phyloP scores from a whole-genome alignment of 257 asterid species.

The Eucommia ulmoides region DNA sequence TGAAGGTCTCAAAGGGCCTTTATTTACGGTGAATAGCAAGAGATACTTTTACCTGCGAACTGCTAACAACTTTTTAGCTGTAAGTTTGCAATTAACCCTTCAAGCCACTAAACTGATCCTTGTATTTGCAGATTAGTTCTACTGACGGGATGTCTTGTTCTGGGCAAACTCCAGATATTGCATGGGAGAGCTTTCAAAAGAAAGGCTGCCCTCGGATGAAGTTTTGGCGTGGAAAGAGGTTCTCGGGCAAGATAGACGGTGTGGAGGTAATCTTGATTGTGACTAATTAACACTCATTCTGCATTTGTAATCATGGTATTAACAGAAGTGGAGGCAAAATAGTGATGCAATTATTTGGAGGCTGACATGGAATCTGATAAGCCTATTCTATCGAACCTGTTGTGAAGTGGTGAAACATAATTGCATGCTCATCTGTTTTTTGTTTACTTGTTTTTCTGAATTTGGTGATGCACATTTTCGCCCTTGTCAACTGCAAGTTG shows the following conservation, averaged over 20 bases:
- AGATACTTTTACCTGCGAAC: conserved; percentile 4
- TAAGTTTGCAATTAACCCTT: too few relatives aligned
- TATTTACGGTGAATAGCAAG: conserved; percentile 48
- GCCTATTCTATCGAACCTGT: too few relatives aligned
- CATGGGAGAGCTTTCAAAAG: conserved; percentile 81
- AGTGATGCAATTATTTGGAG: background rate
- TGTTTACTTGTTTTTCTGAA: too few relatives aligned
- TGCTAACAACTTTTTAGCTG: background rate
- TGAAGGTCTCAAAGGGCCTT: conserved; percentile 89
- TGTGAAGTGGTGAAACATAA: too few relatives aligned
- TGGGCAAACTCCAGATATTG: conserved; percentile 90
- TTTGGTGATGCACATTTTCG: too few relatives aligned
- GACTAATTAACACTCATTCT: background rate
- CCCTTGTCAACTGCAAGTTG: too few relatives aligned
- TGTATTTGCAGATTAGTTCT: conserved; percentile 66
- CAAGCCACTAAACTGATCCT: too few relatives aligned
- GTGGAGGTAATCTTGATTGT: conserved; percentile 44
- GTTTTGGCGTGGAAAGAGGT: conserved; percentile 69
- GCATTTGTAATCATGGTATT: background rate
- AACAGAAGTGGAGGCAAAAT: background rate
- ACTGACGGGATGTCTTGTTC: conserved; percentile 63
- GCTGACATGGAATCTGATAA: background rate
- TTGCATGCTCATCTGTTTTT: too few relatives aligned
- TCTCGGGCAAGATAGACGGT: conserved; percentile 78
- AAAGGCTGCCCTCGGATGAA: conserved; percentile 46